These are phyloP conservation scores for Combretum micranthum DNA, from an alignment of 345 rosid species.

Conservation along the genomic window DNA sequence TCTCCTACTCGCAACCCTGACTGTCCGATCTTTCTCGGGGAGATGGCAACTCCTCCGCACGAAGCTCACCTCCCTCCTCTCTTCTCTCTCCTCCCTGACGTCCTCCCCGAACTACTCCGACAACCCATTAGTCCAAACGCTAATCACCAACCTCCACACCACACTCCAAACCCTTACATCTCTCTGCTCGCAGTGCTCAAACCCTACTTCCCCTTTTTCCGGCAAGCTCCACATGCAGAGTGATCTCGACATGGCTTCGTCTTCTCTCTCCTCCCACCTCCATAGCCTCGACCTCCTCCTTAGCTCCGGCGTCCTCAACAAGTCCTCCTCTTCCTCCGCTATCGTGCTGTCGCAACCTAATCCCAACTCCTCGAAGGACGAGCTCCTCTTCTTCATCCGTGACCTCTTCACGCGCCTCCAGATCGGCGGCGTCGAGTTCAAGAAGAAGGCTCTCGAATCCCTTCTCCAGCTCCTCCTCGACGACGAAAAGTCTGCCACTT, in stretches of 20 bases:
- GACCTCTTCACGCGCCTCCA: constrained; percentile 80
- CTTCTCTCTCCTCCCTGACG: constrained; percentile 47
- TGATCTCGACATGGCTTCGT: constrained; percentile 77
- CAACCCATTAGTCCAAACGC: constrained; percentile 65
- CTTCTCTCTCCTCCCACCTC: constrained; percentile 50
- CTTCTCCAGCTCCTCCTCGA: constrained; percentile 51
- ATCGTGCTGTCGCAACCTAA: constrained; percentile 64
- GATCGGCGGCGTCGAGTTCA: constrained; percentile 74
- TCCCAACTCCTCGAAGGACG: constrained; percentile 47
- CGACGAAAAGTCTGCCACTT: constrained; percentile 42
- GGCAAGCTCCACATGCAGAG: constrained; percentile 82
- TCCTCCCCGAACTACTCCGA: constrained; percentile 68
- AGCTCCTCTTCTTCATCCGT: constrained; percentile 44
- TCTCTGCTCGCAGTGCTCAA: constrained; percentile 30
- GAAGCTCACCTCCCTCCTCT: constrained; percentile 48
- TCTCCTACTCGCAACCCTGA: constrained; percentile 46
- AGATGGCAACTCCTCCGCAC: constrained; percentile 68
- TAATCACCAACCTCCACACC: constrained; percentile 59
- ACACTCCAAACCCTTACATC: constrained; percentile 68
- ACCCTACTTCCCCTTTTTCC: constrained; percentile 35
- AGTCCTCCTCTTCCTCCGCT: constrained; percentile 61
- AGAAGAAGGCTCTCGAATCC: constrained; percentile 64
- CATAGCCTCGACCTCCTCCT: constrained; percentile 66
- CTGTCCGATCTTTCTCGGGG: constrained; percentile 56
- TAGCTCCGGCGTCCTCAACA: constrained; percentile 75